A percentile compares a stretch with the other conserved stretches of the same genome.
phyloP scores from a whole-genome alignment of 345 rosid genomes.

The Alliaria petiolata region DNA sequence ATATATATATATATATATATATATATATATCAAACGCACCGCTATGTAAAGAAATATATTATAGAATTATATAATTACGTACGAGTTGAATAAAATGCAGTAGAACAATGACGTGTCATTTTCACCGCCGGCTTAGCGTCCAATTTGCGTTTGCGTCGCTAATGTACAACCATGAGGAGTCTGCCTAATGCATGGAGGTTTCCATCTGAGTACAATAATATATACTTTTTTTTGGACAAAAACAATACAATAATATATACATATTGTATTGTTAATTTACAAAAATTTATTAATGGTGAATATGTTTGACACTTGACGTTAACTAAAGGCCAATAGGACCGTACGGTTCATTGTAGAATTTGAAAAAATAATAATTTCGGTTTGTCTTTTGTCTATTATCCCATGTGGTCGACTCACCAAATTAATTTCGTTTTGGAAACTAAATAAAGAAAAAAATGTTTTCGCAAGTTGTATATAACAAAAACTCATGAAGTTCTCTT shows the following conservation, averaged over 20 bases:
- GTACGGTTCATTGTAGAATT: neutral
- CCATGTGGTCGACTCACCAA: constrained; percentile 22
- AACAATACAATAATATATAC: no score
- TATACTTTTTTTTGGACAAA: no score
- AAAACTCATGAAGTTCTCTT: no score
- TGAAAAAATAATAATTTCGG: neutral
- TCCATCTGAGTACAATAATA: neutral
- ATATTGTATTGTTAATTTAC: no score
- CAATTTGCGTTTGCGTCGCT: neutral
- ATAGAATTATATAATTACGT: neutral
- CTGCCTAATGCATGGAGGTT: constrained; percentile 6
- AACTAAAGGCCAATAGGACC: constrained; percentile 2
- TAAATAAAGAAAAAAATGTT: neutral
- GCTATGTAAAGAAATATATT: neutral
- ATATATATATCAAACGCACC: neutral
- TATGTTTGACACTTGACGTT: constrained; percentile 13
- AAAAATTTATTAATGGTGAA: no score
- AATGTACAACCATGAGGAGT: constrained; percentile 1
- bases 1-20: no score
- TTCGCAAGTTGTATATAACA: neutral
- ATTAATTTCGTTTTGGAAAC: neutral
- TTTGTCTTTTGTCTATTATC: constrained; percentile 5
- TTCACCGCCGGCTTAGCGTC: constrained; percentile 13
- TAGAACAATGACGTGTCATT: constrained; percentile 14
- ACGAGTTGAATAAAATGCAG: neutral